phyloP scores from a whole-genome alignment of 768 basidiomycete species.

The Kwoniella botswanensis region DNA sequence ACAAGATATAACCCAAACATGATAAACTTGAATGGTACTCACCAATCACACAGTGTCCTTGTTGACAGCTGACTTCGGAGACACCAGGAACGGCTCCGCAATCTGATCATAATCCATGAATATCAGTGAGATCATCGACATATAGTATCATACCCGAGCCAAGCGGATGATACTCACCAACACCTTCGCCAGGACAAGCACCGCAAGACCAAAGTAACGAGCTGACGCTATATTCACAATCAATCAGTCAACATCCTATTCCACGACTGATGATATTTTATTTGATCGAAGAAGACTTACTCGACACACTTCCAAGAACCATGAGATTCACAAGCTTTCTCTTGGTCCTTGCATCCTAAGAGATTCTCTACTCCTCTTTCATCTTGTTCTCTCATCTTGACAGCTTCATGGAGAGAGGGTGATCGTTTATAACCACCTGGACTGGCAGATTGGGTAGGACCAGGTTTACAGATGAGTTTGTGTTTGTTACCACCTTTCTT shows the following conservation, averaged over 20 bases:
- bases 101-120: constrained; percentile 14
- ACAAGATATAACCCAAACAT: too few species aligned
- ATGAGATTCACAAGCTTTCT: constrained; percentile 34
- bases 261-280: too few species aligned
- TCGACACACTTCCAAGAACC: constrained; percentile 26
- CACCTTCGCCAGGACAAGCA: constrained; percentile 31
- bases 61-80: constrained; percentile 28
- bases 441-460: constrained; percentile 6
- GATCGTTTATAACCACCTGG: constrained; percentile 13
- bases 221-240: constrained; percentile 10
- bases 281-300: constrained; percentile 1
- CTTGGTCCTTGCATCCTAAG: constrained; percentile 19
- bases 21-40: background rate
- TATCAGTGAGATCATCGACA: background rate
- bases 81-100: constrained; percentile 33
- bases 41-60: constrained; percentile 35
- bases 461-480: constrained; percentile 14
- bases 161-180: constrained; percentile 22
- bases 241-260: background rate
- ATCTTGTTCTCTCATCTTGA: constrained; percentile 18
- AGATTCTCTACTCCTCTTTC: constrained; percentile 9
- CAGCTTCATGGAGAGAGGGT: constrained; percentile 19
- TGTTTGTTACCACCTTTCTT: constrained; percentile 14
- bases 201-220: constrained; percentile 31
- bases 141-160: too few species aligned